A percentile compares a stretch with the other conserved stretches of the same genome.
These are phyloP conservation scores for Cutaneotrichosporon sp. DNA, from an alignment of 1,284 basidiomycete genomes.

Conservation along the genomic window DNA sequence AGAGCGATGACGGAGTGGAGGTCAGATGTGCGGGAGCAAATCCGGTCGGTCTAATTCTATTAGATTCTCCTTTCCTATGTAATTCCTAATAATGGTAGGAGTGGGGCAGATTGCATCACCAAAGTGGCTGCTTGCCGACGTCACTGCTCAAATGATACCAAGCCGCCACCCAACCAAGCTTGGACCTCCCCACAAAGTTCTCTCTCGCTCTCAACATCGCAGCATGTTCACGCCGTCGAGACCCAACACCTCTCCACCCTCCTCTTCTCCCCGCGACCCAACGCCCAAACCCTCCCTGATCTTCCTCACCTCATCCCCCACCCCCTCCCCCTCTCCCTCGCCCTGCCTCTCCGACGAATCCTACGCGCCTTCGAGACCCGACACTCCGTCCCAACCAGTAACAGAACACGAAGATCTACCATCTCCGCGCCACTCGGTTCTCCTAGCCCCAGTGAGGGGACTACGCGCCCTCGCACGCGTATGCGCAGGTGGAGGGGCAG, in stretches of 20 bases:
- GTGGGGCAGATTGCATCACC: neutral
- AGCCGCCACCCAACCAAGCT: neutral
- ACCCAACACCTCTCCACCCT: neutral
- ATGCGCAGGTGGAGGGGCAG: conserved; percentile 16
- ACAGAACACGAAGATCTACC: neutral
- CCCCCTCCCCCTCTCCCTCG: neutral
- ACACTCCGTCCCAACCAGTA: neutral
- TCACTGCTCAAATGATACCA: neutral
- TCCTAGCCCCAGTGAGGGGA: conserved; percentile 4
- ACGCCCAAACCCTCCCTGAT: neutral
- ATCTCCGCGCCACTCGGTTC: neutral
- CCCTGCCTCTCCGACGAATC: neutral
- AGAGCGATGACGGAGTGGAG: neutral
- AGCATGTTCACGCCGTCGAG: neutral
- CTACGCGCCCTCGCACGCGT: conserved; percentile 20
- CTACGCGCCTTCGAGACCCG: neutral
- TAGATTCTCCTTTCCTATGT: neutral
- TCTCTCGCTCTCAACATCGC: neutral
- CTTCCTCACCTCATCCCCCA: conserved; percentile 13
- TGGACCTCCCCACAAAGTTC: neutral
- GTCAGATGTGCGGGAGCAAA: neutral
- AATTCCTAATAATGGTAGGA: neutral
- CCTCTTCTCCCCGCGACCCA: neutral
- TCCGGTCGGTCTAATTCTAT: neutral
- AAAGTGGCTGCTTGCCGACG: neutral